Evolutionary conservation across 805 yeast species (phyloP), one percentile per base, ranked within the genome.

Genomic region (Priceomyces carsonii): DNA sequence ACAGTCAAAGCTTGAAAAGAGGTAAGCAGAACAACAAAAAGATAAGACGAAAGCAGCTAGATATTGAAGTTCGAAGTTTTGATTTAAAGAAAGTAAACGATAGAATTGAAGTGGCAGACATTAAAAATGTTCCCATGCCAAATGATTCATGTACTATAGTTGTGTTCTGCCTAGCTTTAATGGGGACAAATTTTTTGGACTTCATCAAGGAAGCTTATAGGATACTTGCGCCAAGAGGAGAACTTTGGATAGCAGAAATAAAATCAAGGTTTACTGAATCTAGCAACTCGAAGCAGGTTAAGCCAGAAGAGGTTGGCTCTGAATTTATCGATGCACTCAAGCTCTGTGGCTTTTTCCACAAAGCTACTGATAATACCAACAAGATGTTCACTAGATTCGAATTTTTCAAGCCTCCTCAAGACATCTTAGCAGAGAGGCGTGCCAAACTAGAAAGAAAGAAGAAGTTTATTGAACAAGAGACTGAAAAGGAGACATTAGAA

Each of bases 151-250:
- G 93, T 50, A 77, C 89, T 16, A 71, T 93, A 29, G 99, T 87
- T n/a, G 77, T 93, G 5, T 93, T 90, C 61, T 93, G 99, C 60
- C 71, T 93, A 32, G 93, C 98, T 0, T 69, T 93, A 40, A 93
- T 93, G 99, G 99, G 99, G 3, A 91, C 98, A 3, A 93, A 93
- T 55, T 89, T 91, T 56, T 66, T 90, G 42, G 98, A 93, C 55
- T 93, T 93, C 55, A 78, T 93, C 35, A 72, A 80, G 39, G 99
- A 93, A 57, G 98, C 96, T 0, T 74, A 85, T 53, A 73, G 99
- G 51, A 70, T 93, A 12, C 67, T 93, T 35, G 82, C 88, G 7
- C 96, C 96, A 27, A 73, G 88, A 41, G 98, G 99, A 18, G 96
- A 91, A 57, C 64, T 93, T 30, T 93, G 99, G 99, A 88, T 93